phyloP scores from a whole-genome alignment of 2,329 filamentous ascomycete genomes.

The Trichoderma guizhouense region DNA sequence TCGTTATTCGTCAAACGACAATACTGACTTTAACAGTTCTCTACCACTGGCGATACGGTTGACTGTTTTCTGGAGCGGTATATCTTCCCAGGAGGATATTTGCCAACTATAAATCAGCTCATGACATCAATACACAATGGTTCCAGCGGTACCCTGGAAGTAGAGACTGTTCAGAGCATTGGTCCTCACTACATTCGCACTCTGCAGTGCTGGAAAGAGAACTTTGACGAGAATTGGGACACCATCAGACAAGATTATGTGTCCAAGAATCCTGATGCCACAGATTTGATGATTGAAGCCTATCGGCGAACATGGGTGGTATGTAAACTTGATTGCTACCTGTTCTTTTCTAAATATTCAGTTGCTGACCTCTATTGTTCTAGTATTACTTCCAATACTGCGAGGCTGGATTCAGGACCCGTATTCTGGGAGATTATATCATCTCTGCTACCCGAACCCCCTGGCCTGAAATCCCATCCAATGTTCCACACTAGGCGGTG shows the following conservation, averaged over 20 bases:
- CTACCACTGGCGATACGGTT: neutral
- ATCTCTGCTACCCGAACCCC: slow-evolving; percentile 10
- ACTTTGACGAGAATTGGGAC: slow-evolving; percentile 46
- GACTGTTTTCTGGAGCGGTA: slow-evolving; percentile 38
- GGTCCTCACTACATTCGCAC: slow-evolving; percentile 70
- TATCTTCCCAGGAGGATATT: slow-evolving; percentile 74
- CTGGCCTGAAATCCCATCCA: slow-evolving; percentile 10
- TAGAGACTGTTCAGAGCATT: slow-evolving; percentile 67
- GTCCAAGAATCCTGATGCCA: slow-evolving; percentile 53
- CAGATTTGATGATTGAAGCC: slow-evolving; percentile 58
- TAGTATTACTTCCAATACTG: slow-evolving; percentile 18
- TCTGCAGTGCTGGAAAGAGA: slow-evolving; percentile 63
- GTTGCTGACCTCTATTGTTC: neutral
- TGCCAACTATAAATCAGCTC: slow-evolving; percentile 58
- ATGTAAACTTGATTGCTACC: slow-evolving; percentile 22
- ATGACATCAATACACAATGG: slow-evolving; percentile 57
- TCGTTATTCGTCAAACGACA: neutral
- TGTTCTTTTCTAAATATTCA: rapidly evolving
- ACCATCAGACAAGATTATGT: slow-evolving; percentile 50
- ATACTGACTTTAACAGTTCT: neutral
- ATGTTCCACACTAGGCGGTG: neutral
- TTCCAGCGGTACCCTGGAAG: slow-evolving; percentile 58
- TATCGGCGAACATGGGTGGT: slow-evolving; percentile 70
- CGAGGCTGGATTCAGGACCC: neutral
- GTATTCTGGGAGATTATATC: slow-evolving; percentile 4